Conservation (phyloP, 768 basidiomycete species). For the Exidia glandulosa region DNA sequence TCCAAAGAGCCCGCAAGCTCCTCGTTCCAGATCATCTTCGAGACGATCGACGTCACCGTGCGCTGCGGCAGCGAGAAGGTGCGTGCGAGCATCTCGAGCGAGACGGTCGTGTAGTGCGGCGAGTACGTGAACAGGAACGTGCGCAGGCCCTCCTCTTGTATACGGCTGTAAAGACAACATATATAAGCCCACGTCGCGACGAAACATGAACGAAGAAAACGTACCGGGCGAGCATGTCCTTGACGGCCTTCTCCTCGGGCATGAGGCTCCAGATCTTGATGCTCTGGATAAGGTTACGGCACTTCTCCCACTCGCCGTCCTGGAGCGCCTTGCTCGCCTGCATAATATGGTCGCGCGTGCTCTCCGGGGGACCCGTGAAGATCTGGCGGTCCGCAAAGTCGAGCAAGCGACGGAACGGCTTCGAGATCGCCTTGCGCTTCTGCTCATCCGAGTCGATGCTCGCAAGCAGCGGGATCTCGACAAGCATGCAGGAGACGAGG, state of each 20-base stretch:
- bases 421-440: slow-evolving; percentile 88
- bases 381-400: slow-evolving; percentile 97
- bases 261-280: slow-evolving; percentile 98
- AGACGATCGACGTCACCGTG: slow-evolving; percentile 81
- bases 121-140: slow-evolving; percentile 99
- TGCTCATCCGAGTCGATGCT: slow-evolving; percentile 91
- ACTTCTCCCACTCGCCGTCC: slow-evolving; percentile 94
- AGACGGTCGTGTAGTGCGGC: slow-evolving; percentile 84
- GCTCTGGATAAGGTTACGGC: slow-evolving; percentile 82
- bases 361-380: slow-evolving; percentile 97
- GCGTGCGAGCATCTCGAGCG: slow-evolving; percentile 73
- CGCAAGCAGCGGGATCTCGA: slow-evolving; percentile 91
- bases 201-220: slow-evolving; percentile 14
- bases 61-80: slow-evolving; percentile 80
- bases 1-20: slow-evolving; percentile 90
- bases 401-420: slow-evolving; percentile 87
- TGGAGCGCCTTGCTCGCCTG: slow-evolving; percentile 96
- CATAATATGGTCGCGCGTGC: slow-evolving; percentile 97
- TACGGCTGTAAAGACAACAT: slow-evolving; percentile 53
- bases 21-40: slow-evolving; percentile 98
- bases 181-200: slow-evolving; percentile 1
- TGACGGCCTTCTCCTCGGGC: slow-evolving; percentile 78
- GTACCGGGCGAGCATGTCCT: slow-evolving; percentile 90
- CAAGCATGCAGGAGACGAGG: slow-evolving; percentile 95
- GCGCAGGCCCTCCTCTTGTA: slow-evolving; percentile 93